Evolutionary conservation across 768 basidiomycete species (phyloP), one percentile per base, ranked within the genome.

Genomic region (Xerocomellus chrysenteron): DNA sequence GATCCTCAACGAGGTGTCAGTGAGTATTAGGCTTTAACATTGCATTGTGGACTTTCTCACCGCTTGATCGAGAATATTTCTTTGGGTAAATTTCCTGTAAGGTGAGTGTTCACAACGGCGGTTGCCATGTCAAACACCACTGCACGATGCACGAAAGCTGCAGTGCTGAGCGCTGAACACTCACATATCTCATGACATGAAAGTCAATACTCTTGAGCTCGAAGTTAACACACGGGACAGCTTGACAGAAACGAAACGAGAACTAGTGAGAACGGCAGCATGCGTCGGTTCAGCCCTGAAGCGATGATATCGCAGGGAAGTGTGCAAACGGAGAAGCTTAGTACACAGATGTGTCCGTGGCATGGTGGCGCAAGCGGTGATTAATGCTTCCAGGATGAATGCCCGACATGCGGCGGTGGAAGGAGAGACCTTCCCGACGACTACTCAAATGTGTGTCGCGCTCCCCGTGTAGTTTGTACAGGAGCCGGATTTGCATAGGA

Each of bases 221-320:
- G 49, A 54, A 55, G 48, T 43, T 21, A 51, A 21, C 28, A 45
- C 19, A 10, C 24, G 21, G 56, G 26, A 36, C 24, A 39, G 56
- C 47, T 56, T 60, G 62, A 57, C 65, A 57, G 53, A 52, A 67
- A 52, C 55, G 55, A 50, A 57, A 55, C 35, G 59, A 56, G 42
- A 54, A 63, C 46, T 50, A 54, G 26, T 17, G 41, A 46, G 56
- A 57, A 55, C 45, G 33, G 45, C 50, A 64, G 47, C 42, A 37
- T 54, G 58, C 45, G 54, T 61, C 52, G 45, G 55, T 49, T 36
- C 39, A 56, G 35, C 43, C 41, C 46, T 63, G 39, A 48, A 57
- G 66, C 66, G 68, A 70, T 68, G 57, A 62, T 64, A 37, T 67
- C 66, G 66, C 66, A 68, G 46, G 54, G 54, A 68, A 68, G 60